Conservation (phyloP, 2,329 filamentous ascomycete genomes). For the Neurospora sp. region DNA sequence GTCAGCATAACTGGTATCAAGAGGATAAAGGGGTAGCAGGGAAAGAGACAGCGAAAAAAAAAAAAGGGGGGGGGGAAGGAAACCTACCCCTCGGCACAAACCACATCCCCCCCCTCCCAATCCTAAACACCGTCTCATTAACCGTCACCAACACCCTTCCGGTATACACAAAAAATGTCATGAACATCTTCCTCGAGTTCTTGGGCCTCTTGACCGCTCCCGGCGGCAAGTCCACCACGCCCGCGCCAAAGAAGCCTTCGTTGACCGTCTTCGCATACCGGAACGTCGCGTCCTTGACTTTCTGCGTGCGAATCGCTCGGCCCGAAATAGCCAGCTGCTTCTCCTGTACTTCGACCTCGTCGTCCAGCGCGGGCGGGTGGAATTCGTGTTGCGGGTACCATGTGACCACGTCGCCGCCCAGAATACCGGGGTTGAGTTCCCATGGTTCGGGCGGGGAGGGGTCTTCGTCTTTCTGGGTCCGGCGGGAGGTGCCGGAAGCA, state of each 20-base stretch:
- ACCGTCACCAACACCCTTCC: slow-evolving; percentile 76
- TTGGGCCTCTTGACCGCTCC: slow-evolving; percentile 78
- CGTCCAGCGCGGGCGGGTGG: slow-evolving; percentile 42
- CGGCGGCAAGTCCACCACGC: slow-evolving; percentile 79
- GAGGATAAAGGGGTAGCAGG: no score
- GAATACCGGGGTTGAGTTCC: slow-evolving; percentile 56
- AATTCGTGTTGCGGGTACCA: slow-evolving; percentile 52
- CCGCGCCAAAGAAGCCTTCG: slow-evolving; percentile 77
- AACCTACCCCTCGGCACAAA: slow-evolving; percentile 86
- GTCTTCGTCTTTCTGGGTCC: slow-evolving; percentile 33
- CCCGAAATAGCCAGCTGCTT: slow-evolving; percentile 48
- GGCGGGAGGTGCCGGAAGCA: neutral
- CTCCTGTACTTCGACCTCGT: slow-evolving; percentile 42
- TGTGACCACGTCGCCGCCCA: slow-evolving; percentile 52
- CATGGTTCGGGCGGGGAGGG: slow-evolving; percentile 44
- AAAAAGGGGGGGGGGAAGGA: neutral
- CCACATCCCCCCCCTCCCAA: slow-evolving; percentile 81
- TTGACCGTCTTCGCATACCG: slow-evolving; percentile 81
- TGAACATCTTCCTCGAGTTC: slow-evolving; percentile 92
- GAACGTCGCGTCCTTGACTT: slow-evolving; percentile 61
- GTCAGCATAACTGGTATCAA: slow-evolving; percentile 6
- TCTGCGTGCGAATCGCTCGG: slow-evolving; percentile 44
- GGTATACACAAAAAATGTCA: slow-evolving; percentile 85
- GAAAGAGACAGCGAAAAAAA: slow-evolving; percentile 2
- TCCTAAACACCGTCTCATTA: slow-evolving; percentile 65